Base-by-base conservation (phyloP, 2,329 filamentous ascomycete species). In the Apiospora rasikravindrae region DNA sequence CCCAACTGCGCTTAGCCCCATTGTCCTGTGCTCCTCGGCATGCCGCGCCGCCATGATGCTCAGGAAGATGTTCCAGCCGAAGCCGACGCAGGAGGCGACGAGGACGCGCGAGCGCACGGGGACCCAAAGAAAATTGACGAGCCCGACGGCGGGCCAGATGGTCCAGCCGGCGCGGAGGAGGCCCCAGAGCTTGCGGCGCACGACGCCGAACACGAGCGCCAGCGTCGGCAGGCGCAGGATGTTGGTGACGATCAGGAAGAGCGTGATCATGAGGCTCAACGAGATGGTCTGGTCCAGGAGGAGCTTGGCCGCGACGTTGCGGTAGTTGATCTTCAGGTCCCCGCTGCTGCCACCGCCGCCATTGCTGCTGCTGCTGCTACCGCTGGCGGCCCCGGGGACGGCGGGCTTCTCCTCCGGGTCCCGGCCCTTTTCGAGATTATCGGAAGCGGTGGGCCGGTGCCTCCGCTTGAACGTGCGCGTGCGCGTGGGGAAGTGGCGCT, bases 31-130 rank as follows among this genome's bases (percentile, higher is more conserved):
- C 67, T 69, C 67, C 26, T 69, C 67, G 26, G 47, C 67, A 8
- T 69, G 67, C 10, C 67, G 67, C 19, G 67, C 67, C 19, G 67
- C 67, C 22, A 69, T 69, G 44, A 69, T 26, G 24, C 80, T 82
- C 44, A 82, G 73, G 61, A 82, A 82, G 40, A 82, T 82, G 69
- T 80, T 82, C 81, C 81, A 82, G 1, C 80, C 76, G 26, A 82
- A 82, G 3, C 81, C 81, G 44, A 82, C 78, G 70, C 78, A 80
- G 26, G 81, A 80, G 0, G 79, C 79, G 3, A 82, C 81, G 37
- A 82, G 75, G 26, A 82, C 81, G 19, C 81, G 72, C 19, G 80
- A 82, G 16, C 81, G 77, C 11, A 82, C 80, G 0, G 81, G 81
- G 8, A 82, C 80, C 77, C 80, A 82, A 5, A 80, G 71, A 69